Evolutionary conservation across 305 asterid species (phyloP).

Genomic region (Petunia hybrid): DNA sequence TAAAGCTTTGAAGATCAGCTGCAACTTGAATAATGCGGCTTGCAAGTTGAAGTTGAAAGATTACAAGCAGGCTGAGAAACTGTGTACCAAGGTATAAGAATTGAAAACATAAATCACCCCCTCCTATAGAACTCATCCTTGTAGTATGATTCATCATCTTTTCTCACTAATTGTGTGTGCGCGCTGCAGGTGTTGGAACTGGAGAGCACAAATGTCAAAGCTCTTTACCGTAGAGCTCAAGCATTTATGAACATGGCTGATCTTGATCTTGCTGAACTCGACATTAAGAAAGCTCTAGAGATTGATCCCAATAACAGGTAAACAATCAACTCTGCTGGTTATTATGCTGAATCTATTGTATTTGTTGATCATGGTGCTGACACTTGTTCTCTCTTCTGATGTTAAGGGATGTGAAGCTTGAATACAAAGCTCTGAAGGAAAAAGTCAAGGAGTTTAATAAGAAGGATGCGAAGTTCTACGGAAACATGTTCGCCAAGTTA

Average conservation of each 20-base stretch:
- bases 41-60: slow-evolving; percentile 59
- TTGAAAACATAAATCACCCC: neutral
- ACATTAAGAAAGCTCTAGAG: slow-evolving; percentile 72
- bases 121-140: neutral
- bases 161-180: slow-evolving; percentile 4
- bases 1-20: slow-evolving; percentile 47
- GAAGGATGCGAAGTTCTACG: slow-evolving; percentile 84
- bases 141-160: neutral
- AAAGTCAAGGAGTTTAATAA: slow-evolving; percentile 80
- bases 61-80: slow-evolving; percentile 55
- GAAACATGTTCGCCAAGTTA: slow-evolving; percentile 86
- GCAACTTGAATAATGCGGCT: slow-evolving; percentile 58
- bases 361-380: no score
- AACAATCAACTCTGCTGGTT: neutral
- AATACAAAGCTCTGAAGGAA: slow-evolving; percentile 75
- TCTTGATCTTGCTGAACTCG: slow-evolving; percentile 69
- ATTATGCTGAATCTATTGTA: neutral
- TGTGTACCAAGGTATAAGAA: slow-evolving; percentile 53
- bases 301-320: slow-evolving; percentile 80
- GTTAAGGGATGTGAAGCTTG: slow-evolving; percentile 83
- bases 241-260: slow-evolving; percentile 68
- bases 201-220: slow-evolving; percentile 70
- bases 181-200: slow-evolving; percentile 65
- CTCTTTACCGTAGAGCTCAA: slow-evolving; percentile 77
- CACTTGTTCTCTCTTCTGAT: neutral